phyloP scores from a whole-genome alignment of 164 flowering plant genomes.

The Kalanchoe fedtschenkoi region DNA sequence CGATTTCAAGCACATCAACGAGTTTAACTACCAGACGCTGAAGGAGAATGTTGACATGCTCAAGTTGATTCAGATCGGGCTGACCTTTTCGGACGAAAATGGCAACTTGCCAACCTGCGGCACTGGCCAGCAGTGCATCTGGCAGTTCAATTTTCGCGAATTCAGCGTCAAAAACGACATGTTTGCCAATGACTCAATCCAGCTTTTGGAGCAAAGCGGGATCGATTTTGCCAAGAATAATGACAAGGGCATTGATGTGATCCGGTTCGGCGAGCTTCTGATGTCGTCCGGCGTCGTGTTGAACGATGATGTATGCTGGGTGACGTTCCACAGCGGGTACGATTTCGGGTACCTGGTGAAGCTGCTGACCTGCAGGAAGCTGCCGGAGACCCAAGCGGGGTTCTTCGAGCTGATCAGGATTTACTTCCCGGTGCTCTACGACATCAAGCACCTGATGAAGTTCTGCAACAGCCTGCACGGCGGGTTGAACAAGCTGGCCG shows the following conservation, averaged over 20 bases:
- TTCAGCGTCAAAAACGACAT: conserved; percentile 22
- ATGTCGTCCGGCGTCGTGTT: conserved; percentile 36
- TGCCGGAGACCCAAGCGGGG: conserved; percentile 24
- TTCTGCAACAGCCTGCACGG: conserved; percentile 31
- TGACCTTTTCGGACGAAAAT: conserved; percentile 28
- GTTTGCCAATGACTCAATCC: conserved; percentile 28
- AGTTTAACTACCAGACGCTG: conserved; percentile 29
- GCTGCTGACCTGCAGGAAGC: conserved; percentile 22
- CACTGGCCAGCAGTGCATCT: conserved; percentile 17
- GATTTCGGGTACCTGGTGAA: conserved; percentile 34
- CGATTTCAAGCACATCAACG: conserved; percentile 20
- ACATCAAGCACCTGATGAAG: conserved; percentile 33
- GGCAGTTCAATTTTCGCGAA: conserved; percentile 38
- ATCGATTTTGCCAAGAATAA: conserved; percentile 25
- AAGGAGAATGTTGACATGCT: conserved; percentile 30
- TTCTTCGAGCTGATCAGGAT: conserved; percentile 25
- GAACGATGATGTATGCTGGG: conserved; percentile 29
- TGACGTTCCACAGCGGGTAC: conserved; percentile 34
- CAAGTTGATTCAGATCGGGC: conserved; percentile 30
- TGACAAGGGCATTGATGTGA: conserved; percentile 25
- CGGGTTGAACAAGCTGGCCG: conserved; percentile 32
- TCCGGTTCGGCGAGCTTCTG: conserved; percentile 24
- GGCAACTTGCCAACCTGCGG: conserved; percentile 33
- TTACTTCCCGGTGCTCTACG: conserved; percentile 25
- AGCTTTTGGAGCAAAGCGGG: conserved; percentile 25